Base-by-base conservation (phyloP, 768 basidiomycete genomes). In the Panaeolus cyanescens region DNA sequence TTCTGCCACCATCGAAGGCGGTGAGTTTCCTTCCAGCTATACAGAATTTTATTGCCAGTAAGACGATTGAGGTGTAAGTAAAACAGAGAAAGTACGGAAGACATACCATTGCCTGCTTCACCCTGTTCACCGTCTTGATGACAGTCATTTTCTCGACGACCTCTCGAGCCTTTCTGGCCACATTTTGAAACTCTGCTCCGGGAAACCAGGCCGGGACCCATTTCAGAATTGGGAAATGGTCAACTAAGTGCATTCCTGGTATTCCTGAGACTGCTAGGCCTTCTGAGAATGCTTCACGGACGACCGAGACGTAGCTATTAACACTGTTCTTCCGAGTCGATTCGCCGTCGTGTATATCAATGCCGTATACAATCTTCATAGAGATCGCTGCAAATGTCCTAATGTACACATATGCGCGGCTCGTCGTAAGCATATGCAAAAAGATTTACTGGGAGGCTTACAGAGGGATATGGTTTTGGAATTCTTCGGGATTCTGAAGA, bases 201-300 rank as follows among this genome's bases (percentile, higher is more conserved):
- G 83, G 84, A 4, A 83, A 54, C 83, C 84, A 85, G 54, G 67
- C 74, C 15, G 5, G 25, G 33, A 13, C 13, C 20, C 9, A 66
- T 72, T 45, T 62, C 75, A 75, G 61, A 59, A 74, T 71, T 22
- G 83, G 83, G 40, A 85, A 69, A 32, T 82, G 64, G 59, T 82
- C 78, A 5, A 86, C 85, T 6, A 85, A 68, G 65, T 85, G 85
- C 5, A 81, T 80, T 6, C 85, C 85, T 1, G 82, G 83, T 61
- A 76, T 77, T 8, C 79, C 77, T 0, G 83, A 83, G 65, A 79
- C 76, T 2, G 78, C 77, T 77, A 84, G 80, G 1, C 81, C 80
- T 13, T 79, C 79, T 30, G 25, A 10, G 30, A 85, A 65, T 10
- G 83, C 83, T 54, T 74, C 79, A 68, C 85, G 84, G 0, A 83